Evolutionary conservation across 164 flowering plant species (phyloP).

Genomic region (Berberis vulgaris): DNA sequence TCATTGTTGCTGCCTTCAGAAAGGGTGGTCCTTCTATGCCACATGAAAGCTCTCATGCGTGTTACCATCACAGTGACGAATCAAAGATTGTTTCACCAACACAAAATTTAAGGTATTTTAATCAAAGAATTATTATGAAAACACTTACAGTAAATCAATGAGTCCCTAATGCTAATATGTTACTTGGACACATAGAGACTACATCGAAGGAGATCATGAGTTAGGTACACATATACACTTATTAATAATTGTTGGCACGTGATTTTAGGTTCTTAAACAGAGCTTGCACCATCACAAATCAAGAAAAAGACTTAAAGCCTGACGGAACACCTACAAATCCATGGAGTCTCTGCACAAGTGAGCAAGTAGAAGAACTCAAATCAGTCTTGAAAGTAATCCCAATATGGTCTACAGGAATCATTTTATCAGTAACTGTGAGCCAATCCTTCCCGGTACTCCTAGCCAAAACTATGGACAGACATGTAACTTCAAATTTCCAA

Average conservation of each 20-base stretch:
- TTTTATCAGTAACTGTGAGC: conserved; percentile 12
- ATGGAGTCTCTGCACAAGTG: conserved; percentile 36
- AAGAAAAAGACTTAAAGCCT: conserved; percentile 20
- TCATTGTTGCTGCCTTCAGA: conserved; percentile 8
- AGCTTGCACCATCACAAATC: conserved; percentile 31
- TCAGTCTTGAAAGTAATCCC: conserved; percentile 35
- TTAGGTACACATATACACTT: background rate
- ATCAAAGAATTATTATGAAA: background rate
- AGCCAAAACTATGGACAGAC: conserved; percentile 50
- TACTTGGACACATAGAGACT: background rate
- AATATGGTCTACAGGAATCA: conserved; percentile 41
- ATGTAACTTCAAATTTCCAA: conserved; percentile 29
- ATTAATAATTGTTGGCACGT: background rate
- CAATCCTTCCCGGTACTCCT: conserved; percentile 36
- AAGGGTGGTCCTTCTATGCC: conserved; percentile 36
- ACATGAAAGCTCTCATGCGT: conserved; percentile 10
- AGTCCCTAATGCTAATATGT: background rate
- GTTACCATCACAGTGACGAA: conserved; percentile 29
- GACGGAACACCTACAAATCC: conserved; percentile 31
- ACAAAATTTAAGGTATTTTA: conserved; percentile 38
- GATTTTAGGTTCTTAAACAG: conserved; percentile 30
- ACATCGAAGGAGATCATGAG: background rate
- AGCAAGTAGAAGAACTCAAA: conserved; percentile 44
- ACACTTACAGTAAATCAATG: background rate
- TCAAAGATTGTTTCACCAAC: conserved; percentile 31